phyloP scores from a whole-genome alignment of 768 basidiomycete species.

The Leccinum subtestaceum region DNA sequence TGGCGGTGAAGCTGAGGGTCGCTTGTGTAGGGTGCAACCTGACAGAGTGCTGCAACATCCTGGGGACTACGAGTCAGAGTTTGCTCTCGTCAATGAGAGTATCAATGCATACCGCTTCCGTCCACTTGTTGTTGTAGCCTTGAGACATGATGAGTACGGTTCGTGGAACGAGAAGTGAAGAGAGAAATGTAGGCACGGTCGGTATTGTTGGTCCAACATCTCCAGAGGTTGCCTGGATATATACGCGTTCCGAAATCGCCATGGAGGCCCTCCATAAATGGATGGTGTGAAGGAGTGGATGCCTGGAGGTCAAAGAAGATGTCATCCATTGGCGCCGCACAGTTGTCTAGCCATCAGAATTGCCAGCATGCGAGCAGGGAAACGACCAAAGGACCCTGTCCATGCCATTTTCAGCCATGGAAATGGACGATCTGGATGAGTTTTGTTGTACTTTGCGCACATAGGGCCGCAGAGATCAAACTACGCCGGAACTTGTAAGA shows the following conservation, averaged over 20 bases:
- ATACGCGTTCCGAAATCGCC: slow-evolving; percentile 13
- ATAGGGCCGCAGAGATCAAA: not conserved
- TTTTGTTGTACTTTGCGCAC: slow-evolving; percentile 7
- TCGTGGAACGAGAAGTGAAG: not conserved
- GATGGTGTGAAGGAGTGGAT: slow-evolving; percentile 15
- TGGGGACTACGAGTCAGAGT: slow-evolving; percentile 8
- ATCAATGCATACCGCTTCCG: slow-evolving; percentile 2
- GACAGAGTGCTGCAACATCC: slow-evolving; percentile 6
- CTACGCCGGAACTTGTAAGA: not conserved
- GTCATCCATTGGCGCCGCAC: slow-evolving; percentile 17
- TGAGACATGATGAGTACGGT: slow-evolving; percentile 9
- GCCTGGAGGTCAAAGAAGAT: slow-evolving; percentile 14
- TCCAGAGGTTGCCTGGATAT: slow-evolving; percentile 12
- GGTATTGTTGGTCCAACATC: slow-evolving; percentile 7
- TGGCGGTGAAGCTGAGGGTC: slow-evolving; percentile 3
- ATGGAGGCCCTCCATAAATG: slow-evolving; percentile 21
- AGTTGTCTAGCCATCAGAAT: slow-evolving; percentile 10
- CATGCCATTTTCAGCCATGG: slow-evolving; percentile 7
- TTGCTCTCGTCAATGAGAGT: not conserved
- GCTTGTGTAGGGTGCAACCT: not conserved
- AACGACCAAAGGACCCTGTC: slow-evolving; percentile 8
- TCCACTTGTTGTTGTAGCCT: slow-evolving; percentile 5
- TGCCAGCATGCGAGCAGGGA: slow-evolving; percentile 7
- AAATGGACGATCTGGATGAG: slow-evolving; percentile 4
- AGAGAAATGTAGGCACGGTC: not conserved